Evolutionary conservation across 1,284 basidiomycete species (phyloP).

Genomic region (Ustilago hordei): DNA sequence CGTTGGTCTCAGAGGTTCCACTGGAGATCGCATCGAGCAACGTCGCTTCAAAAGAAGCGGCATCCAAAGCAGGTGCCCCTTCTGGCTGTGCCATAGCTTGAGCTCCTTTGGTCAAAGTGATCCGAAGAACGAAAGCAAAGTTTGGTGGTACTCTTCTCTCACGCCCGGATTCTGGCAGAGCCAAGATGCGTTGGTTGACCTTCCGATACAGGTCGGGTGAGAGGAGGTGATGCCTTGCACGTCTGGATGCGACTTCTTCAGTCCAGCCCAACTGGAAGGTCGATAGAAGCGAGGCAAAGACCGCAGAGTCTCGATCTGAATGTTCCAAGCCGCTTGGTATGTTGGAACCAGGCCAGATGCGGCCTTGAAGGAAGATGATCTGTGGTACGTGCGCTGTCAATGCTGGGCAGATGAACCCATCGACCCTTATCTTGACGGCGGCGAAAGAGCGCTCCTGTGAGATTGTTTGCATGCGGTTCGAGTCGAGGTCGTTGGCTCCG

Average conservation of each 20-base stretch:
- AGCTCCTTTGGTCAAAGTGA: slow-evolving; percentile 1
- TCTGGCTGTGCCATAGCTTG: neutral
- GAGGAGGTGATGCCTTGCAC: neutral
- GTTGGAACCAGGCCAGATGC: slow-evolving; percentile 13
- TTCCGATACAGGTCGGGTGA: slow-evolving; percentile 15
- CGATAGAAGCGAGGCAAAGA: slow-evolving; percentile 14
- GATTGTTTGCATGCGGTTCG: neutral
- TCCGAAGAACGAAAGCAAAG: slow-evolving; percentile 13
- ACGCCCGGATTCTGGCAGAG: neutral
- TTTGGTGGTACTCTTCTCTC: neutral
- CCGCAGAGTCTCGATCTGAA: slow-evolving; percentile 9
- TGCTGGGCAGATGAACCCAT: slow-evolving; percentile 11
- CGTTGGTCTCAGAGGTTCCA: neutral
- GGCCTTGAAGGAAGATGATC: slow-evolving; percentile 16
- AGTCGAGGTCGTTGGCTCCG: slow-evolving; percentile 3
- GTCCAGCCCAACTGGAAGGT: slow-evolving; percentile 17
- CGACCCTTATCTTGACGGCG: slow-evolving; percentile 13
- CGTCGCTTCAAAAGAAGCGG: slow-evolving; percentile 2
- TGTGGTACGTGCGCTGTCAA: slow-evolving; percentile 2
- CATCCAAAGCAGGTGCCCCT: neutral
- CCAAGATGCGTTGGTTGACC: slow-evolving; percentile 10
- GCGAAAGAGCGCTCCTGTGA: slow-evolving; percentile 4
- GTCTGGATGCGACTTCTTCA: neutral
- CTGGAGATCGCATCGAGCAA: slow-evolving; percentile 21
- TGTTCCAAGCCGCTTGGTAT: neutral